Conservation (phyloP, 75 land plant genomes). For the Cryptomeria japonica region DNA sequence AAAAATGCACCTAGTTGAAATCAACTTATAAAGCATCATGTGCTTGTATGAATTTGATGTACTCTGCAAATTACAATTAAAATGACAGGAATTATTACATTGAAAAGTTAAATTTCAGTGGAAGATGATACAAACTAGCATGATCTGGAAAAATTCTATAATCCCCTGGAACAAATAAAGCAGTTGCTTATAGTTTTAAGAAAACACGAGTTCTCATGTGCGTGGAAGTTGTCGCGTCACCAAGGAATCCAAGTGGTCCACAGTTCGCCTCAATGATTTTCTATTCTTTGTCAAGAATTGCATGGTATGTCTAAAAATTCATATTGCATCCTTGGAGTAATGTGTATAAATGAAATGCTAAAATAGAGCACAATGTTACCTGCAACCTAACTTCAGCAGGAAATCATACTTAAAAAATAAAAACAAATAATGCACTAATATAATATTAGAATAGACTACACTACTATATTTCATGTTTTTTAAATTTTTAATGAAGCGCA, state of each 20-base stretch:
- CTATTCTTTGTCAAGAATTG: conserved; percentile 18
- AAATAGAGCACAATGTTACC: neutral
- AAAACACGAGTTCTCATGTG: conserved; percentile 24
- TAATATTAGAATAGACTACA: neutral
- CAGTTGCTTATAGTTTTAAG: neutral
- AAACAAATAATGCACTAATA: neutral
- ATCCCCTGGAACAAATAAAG: neutral
- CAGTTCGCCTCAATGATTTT: conserved; percentile 57
- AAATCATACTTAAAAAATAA: neutral
- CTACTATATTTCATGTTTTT: neutral
- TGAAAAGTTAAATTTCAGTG: neutral
- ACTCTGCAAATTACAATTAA: neutral
- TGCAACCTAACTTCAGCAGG: neutral
- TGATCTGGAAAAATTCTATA: neutral
- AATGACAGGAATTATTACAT: neutral
- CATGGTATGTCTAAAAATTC: neutral
- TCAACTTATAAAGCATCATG: neutral
- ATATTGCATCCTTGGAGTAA: neutral
- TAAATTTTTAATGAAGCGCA: neutral
- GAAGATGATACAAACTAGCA: neutral
- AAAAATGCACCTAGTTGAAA: neutral
- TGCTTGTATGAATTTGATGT: neutral
- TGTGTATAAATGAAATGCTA: neutral
- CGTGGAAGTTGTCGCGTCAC: conserved; percentile 35
- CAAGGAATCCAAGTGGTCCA: conserved; percentile 50